Conservation (phyloP, 2,329 filamentous ascomycete species). For the Fusarium secorum region DNA sequence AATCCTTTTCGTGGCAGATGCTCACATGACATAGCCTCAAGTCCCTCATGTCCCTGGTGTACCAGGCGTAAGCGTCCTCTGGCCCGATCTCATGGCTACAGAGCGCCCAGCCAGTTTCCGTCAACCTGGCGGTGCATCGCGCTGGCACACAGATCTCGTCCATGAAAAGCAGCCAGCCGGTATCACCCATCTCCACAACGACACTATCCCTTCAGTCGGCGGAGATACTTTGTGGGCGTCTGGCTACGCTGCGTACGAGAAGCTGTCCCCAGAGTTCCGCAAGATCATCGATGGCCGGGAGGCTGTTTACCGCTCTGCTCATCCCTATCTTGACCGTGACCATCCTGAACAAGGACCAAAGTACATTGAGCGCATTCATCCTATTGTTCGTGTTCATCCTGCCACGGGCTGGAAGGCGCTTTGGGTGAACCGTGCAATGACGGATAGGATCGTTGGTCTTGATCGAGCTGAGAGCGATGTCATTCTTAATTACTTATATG, state of each 20-base stretch:
- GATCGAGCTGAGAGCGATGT: constrained; percentile 74
- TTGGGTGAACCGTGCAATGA: constrained; percentile 76
- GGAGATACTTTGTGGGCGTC: constrained; percentile 78
- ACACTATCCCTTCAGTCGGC: constrained; percentile 69
- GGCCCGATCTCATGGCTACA: constrained; percentile 72
- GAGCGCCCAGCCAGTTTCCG: constrained; percentile 70
- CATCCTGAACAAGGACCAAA: constrained; percentile 68
- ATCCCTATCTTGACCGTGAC: constrained; percentile 71
- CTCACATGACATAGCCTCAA: constrained; percentile 62
- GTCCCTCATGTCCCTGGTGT: constrained; percentile 74
- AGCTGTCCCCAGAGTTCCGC: constrained; percentile 74
- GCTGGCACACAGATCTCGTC: constrained; percentile 76
- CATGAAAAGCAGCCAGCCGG: constrained; percentile 76
- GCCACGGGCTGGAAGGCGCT: constrained; percentile 78
- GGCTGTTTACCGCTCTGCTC: constrained; percentile 71
- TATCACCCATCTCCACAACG: constrained; percentile 74
- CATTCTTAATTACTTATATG: constrained; percentile 71
- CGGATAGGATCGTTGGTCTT: constrained; percentile 71
- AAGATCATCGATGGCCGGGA: constrained; percentile 72
- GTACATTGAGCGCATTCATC: constrained; percentile 72
- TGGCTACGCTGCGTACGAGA: constrained; percentile 76
- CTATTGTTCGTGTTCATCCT: constrained; percentile 74
- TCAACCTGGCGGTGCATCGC: constrained; percentile 70
- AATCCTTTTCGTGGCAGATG: rapidly evolving
- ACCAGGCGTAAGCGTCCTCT: constrained; percentile 71